phyloP scores from a whole-genome alignment of 805 yeast species.

The Novakomyces olei region DNA sequence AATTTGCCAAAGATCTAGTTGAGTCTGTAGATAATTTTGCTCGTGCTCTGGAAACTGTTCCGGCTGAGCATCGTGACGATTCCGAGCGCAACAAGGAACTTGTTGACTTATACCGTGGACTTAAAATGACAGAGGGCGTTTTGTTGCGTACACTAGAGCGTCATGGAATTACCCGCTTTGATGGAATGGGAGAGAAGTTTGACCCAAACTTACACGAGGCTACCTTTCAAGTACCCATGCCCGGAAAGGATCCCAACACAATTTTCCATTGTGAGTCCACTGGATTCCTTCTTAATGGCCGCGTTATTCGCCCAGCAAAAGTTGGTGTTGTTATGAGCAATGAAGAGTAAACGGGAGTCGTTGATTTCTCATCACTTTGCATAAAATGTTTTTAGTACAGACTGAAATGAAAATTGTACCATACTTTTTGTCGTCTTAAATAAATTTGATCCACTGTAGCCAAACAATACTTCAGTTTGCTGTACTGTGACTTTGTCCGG shows the following conservation, averaged over 20 bases:
- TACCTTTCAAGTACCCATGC: conserved; percentile 65
- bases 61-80: conserved; percentile 14
- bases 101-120: conserved; percentile 63
- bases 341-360: conserved; percentile 12
- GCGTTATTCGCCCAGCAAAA: conserved; percentile 87
- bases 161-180: conserved; percentile 62
- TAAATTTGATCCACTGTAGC: no score
- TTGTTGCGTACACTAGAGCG: conserved; percentile 61
- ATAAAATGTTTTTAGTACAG: no score
- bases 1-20: conserved; percentile 71
- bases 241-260: conserved; percentile 78
- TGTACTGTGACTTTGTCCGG: no score
- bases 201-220: conserved; percentile 91
- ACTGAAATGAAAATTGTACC: no score
- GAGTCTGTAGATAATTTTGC: conserved; percentile 81
- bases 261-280: conserved; percentile 82
- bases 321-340: conserved; percentile 68
- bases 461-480: no score
- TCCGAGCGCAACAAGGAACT: conserved; percentile 39
- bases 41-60: conserved; percentile 54
- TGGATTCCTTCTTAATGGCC: conserved; percentile 64
- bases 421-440: no score
- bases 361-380: background rate
- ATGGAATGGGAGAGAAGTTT: conserved; percentile 65
- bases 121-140: conserved; percentile 67